A percentile compares a stretch with the other conserved stretches of the same genome.
Evolutionary conservation across 1,284 basidiomycete species (phyloP).

Genomic region (Rhodotorula mucilaginosa): DNA sequence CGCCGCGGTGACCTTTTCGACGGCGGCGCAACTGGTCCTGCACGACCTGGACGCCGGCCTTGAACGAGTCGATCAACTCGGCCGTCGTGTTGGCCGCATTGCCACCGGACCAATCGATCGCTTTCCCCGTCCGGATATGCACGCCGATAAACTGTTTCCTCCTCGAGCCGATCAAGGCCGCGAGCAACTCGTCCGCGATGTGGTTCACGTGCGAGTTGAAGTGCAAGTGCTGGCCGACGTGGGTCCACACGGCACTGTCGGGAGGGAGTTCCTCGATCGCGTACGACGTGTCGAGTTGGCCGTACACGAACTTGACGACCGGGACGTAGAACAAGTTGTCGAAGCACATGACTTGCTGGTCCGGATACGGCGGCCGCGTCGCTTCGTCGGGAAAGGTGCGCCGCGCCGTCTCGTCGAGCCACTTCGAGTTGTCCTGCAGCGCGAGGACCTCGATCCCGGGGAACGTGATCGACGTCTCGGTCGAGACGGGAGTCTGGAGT

Average conservation of each 20-base stretch:
- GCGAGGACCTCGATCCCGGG: conserved; percentile 37
- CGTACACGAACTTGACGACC: conserved; percentile 28
- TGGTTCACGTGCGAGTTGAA: conserved; percentile 36
- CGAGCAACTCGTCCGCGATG: conserved; percentile 35
- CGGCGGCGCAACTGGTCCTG: conserved; percentile 13
- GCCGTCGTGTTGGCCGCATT: background rate
- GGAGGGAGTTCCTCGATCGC: conserved; percentile 35
- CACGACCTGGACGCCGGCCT: conserved; percentile 20
- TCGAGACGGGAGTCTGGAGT: conserved; percentile 27
- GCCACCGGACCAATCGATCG: background rate
- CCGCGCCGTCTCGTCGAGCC: conserved; percentile 27
- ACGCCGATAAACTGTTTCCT: conserved; percentile 31
- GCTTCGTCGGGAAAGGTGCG: conserved; percentile 15
- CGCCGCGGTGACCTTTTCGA: conserved; percentile 1
- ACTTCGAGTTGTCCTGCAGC: conserved; percentile 21
- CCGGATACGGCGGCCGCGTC: conserved; percentile 29
- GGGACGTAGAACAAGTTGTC: conserved; percentile 40
- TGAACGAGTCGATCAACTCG: conserved; percentile 1
- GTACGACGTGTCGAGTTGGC: conserved; percentile 29
- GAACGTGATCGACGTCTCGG: conserved; percentile 38
- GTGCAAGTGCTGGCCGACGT: conserved; percentile 26
- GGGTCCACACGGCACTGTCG: conserved; percentile 35
- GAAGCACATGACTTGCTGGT: conserved; percentile 36
- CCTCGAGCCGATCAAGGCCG: conserved; percentile 29
- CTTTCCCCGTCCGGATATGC: conserved; percentile 17